Evolutionary conservation across 2,329 filamentous ascomycete genomes (phyloP).

Genomic region (Microcyclospora pomicola): DNA sequence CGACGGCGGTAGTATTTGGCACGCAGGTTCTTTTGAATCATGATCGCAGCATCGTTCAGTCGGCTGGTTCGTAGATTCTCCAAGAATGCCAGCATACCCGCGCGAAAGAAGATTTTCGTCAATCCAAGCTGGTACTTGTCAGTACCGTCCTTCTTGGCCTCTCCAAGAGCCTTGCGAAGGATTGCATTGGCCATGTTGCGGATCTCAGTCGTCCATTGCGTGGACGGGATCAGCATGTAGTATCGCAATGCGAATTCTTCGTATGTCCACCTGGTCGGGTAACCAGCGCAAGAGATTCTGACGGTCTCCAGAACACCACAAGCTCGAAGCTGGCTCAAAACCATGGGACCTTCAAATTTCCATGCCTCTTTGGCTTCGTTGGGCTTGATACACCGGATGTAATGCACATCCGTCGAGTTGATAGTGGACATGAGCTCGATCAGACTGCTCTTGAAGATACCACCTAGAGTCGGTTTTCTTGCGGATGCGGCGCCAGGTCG

Average conservation of each 20-base stretch:
- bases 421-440: slow-evolving; percentile 98
- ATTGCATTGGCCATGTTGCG: slow-evolving; percentile 89
- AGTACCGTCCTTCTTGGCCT: slow-evolving; percentile 48
- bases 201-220: slow-evolving; percentile 85
- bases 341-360: slow-evolving; percentile 99
- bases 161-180: slow-evolving; percentile 66
- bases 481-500: slow-evolving; percentile 87
- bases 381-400: slow-evolving; percentile 97
- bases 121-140: slow-evolving; percentile 97
- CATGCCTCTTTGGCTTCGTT: slow-evolving; percentile 94
- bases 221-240: slow-evolving; percentile 91
- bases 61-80: slow-evolving; percentile 85
- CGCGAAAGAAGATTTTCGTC: slow-evolving; percentile 98
- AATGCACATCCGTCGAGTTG: slow-evolving; percentile 95
- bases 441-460: slow-evolving; percentile 95
- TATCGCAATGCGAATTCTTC: slow-evolving; percentile 96
- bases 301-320: slow-evolving; percentile 98
- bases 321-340: slow-evolving; percentile 87
- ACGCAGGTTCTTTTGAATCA: slow-evolving; percentile 97
- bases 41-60: slow-evolving; percentile 83
- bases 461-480: slow-evolving; percentile 90
- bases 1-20: slow-evolving; percentile 90
- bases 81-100: slow-evolving; percentile 94
- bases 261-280: slow-evolving; percentile 96
- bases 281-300: slow-evolving; percentile 90